Conservation (phyloP, 2,329 filamentous ascomycete genomes). For the Fusarium sulawesiense region DNA sequence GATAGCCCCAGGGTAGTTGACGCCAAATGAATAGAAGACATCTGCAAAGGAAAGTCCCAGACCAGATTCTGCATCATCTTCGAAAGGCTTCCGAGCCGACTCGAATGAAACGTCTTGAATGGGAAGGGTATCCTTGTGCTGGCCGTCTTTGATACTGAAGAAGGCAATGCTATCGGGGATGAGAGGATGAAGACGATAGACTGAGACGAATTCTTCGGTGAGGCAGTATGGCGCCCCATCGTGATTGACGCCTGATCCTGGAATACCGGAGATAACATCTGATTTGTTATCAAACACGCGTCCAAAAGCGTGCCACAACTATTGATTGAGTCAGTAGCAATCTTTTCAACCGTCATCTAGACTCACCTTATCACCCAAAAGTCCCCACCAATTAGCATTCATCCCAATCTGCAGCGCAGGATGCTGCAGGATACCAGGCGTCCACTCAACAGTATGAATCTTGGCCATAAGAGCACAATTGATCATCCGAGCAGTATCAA, state of each 20-base stretch:
- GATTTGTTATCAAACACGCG: constrained; percentile 26
- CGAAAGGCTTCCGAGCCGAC: constrained; percentile 16
- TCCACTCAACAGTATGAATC: constrained; percentile 35
- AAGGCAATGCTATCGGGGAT: constrained; percentile 25
- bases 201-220: constrained; percentile 26
- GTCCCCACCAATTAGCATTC: constrained; percentile 30
- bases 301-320: constrained; percentile 24
- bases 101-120: constrained; percentile 19
- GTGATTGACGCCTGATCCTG: constrained; percentile 21
- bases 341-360: fast-evolving
- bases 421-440: constrained; percentile 24
- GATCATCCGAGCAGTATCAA: constrained; percentile 10
- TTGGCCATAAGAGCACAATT: constrained; percentile 31
- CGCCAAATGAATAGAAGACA: constrained; percentile 27
- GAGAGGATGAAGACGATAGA: constrained; percentile 25
- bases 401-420: constrained; percentile 24
- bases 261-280: constrained; percentile 25
- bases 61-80: not conserved
- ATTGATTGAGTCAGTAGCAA: fast-evolving
- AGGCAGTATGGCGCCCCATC: constrained; percentile 15
- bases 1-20: constrained; percentile 21
- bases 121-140: constrained; percentile 7
- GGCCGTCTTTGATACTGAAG: constrained; percentile 14
- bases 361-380: constrained; percentile 21
- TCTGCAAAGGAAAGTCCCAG: constrained; percentile 8